phyloP scores from a whole-genome alignment of 164 flowering plant genomes.

The Liriodendron chinense region DNA sequence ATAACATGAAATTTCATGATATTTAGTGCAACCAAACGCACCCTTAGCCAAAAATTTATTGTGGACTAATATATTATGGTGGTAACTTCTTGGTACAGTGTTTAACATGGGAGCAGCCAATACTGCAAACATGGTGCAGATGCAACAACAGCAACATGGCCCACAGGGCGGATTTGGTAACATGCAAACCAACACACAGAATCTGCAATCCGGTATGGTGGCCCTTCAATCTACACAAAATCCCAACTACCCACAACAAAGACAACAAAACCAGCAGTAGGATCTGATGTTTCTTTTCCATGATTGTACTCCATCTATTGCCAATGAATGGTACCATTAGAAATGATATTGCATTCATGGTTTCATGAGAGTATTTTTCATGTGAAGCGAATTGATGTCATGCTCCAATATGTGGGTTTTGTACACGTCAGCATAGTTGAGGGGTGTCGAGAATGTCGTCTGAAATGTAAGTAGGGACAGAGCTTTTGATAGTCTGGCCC shows the following conservation, averaged over 20 bases:
- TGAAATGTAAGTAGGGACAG: too few species aligned
- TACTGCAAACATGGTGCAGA: slow-evolving; percentile 56
- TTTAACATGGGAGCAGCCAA: slow-evolving; percentile 75
- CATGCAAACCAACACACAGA: slow-evolving; percentile 58
- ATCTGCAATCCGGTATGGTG: slow-evolving; percentile 60
- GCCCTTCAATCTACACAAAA: slow-evolving; percentile 62
- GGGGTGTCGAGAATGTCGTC: too few species aligned
- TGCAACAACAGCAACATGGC: slow-evolving; percentile 54
- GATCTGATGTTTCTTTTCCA: not conserved
- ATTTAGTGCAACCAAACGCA: too few species aligned
- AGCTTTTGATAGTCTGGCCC: too few species aligned
- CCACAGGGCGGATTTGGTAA: slow-evolving; percentile 69
- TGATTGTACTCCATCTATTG: not conserved
- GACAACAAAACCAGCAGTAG: slow-evolving; percentile 64
- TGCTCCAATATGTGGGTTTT: too few species aligned
- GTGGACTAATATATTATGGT: not conserved
- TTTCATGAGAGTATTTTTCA: too few species aligned
- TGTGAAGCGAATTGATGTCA: too few species aligned
- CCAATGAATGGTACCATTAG: not conserved
- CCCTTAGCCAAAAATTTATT: too few species aligned
- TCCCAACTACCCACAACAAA: slow-evolving; percentile 70
- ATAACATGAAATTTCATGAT: too few species aligned
- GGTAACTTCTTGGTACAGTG: slow-evolving; percentile 45
- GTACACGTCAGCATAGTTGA: too few species aligned
- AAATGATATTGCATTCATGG: too few species aligned